A percentile compares a stretch with the other conserved stretches of the same genome.
These are phyloP conservation scores for Penicillium coprophilum DNA, from an alignment of 495 filamentous ascomycete species.

Conservation along the genomic window DNA sequence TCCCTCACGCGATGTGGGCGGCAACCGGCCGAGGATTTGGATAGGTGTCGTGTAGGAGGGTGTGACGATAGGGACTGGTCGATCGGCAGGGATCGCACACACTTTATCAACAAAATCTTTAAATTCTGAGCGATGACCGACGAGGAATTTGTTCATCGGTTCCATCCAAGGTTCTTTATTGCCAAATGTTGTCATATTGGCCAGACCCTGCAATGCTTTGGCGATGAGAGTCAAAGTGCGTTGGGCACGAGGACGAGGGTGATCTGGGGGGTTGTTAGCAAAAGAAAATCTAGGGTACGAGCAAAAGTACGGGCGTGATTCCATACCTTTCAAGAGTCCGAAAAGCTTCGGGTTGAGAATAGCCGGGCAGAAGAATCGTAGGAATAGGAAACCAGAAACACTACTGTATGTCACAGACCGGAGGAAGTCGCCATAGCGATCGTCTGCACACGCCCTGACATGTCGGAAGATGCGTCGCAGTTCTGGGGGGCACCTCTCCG, in stretches of 20 bases:
- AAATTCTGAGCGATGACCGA: conserved; percentile 59
- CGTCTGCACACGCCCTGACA: conserved; percentile 89
- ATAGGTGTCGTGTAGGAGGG: conserved; percentile 92
- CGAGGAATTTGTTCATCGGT: conserved; percentile 78
- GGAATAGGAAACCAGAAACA: conserved; percentile 93
- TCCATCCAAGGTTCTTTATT: conserved; percentile 99
- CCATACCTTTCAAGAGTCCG: conserved; percentile 74
- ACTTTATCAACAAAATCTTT: conserved; percentile 85
- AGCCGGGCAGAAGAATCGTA: conserved; percentile 94
- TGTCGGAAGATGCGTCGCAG: conserved; percentile 86
- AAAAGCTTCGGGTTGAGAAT: conserved; percentile 97
- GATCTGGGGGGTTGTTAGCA: conserved; percentile 53
- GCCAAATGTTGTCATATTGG: conserved; percentile 90
- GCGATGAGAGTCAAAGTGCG: conserved; percentile 91
- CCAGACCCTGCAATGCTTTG: conserved; percentile 92
- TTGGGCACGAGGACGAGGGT: conserved; percentile 82
- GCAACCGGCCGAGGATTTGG: conserved; percentile 82
- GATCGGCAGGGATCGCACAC: conserved; percentile 75
- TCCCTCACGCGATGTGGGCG: conserved; percentile 81
- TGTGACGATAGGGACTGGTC: conserved; percentile 62
- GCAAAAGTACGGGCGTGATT: neutral
- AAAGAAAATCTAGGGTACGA: conserved; percentile 5
- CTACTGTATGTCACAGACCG: conserved; percentile 93
- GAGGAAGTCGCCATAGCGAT: conserved; percentile 94
- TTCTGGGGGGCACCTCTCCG: conserved; percentile 75